Evolutionary conservation across 805 yeast genomes (phyloP), one percentile per base, ranked within the genome.

Genomic region (Alloascoidea hylecoeti): DNA sequence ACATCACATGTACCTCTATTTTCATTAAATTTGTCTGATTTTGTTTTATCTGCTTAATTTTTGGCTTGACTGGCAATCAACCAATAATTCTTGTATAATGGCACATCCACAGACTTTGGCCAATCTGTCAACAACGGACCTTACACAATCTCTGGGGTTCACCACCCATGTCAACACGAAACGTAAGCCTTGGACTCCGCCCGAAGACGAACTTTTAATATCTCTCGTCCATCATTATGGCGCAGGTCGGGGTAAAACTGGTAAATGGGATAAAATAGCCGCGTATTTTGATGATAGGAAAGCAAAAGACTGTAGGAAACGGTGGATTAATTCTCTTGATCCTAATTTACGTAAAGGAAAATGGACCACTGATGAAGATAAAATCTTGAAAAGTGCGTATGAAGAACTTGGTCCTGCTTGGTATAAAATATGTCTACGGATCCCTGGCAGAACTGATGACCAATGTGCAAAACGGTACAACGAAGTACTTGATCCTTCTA

Each of bases 401-500:
- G 61, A 69, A 36, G 68, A 64, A 45, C 68, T 71, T 52, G 96
- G 96, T 0, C 68, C 94, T 0, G 70, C 76, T 18, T 88, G 96
- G 96, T 82, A 81, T 44, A 78, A 78, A 48, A 86, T 88, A 6
- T 75, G 95, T 0, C 58, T 66, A 37, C 77, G 71, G 38, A 80
- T 88, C 9, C 71, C 73, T 2, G 94, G 95, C 3, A 66, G 96
- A 51, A 88, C 94, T 0, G 95, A 86, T 50, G 96, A 86, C 55
- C 96, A 88, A 60, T 88, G 97, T 61, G 83, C 95, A 2, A 88
- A 88, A 51, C 62, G 96, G 48, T 88, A 83, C 53, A 74, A 78
- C 13, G 96, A 88, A 50, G 95, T 85, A 2, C 56, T 88, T 41
- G 92, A 84, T 48, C 96, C 96, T 4, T 66, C 63, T 17, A 80